Evolutionary conservation across 2,329 filamentous ascomycete genomes (phyloP).

Genomic region (Colletotrichum acutatum): DNA sequence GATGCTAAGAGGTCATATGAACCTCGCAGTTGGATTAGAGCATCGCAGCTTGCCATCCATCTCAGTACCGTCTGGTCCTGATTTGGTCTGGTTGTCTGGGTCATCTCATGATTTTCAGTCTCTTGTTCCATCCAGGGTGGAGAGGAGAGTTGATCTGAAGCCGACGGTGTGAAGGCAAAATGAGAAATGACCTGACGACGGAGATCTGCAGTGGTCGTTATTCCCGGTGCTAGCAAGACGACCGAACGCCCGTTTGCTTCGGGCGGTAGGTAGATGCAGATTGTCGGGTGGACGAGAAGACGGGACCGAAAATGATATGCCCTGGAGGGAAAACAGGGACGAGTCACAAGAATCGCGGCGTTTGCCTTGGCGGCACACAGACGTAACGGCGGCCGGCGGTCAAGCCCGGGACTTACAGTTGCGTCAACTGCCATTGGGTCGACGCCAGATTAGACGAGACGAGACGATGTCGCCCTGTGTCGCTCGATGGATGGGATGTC

Average conservation of each 20-base stretch:
- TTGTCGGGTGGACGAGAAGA: background rate
- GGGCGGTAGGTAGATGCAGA: slow-evolving; percentile 17
- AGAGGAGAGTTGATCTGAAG: background rate
- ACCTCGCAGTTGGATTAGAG: background rate
- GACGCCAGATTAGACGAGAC: slow-evolving; percentile 12
- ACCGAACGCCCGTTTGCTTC: slow-evolving; percentile 13
- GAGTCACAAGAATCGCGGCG: slow-evolving; percentile 3
- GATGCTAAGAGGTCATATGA: background rate
- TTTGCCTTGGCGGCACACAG: background rate
- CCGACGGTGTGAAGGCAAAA: background rate
- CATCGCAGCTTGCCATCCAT: background rate
- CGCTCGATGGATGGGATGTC: background rate
- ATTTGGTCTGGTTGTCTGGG: background rate
- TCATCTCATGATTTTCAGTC: background rate
- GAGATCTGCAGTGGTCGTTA: slow-evolving; percentile 18
- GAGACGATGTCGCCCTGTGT: slow-evolving; percentile 15
- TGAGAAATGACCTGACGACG: background rate
- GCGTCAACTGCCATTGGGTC: background rate
- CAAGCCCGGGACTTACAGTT: background rate
- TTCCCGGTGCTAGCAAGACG: slow-evolving; percentile 10
- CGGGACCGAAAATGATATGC: background rate
- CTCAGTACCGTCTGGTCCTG: background rate
- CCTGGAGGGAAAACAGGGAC: background rate
- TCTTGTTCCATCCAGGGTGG: slow-evolving; percentile 1
- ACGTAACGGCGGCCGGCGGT: background rate